Percentiles rank a stretch among this genome's conserved stretches.
Evolutionary conservation across 2,329 filamentous ascomycete genomes (phyloP).

Genomic region (Aspergillus fumigatus): DNA sequence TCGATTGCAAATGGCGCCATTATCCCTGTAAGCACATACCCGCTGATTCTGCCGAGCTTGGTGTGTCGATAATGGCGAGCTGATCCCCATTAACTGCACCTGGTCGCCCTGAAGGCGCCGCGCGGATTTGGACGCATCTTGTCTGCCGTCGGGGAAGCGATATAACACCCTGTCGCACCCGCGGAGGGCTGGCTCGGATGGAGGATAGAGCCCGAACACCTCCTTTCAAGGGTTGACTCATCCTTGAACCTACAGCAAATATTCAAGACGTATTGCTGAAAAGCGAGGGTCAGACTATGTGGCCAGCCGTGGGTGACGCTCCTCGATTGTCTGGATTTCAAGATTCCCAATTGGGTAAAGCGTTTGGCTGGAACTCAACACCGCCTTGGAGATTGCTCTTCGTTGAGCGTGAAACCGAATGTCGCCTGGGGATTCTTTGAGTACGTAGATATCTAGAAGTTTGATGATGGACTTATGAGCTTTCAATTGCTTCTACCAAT

Average conservation of each 20-base stretch:
- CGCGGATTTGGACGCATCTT: conserved; percentile 42
- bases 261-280: conserved; percentile 5
- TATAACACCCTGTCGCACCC: conserved; percentile 16
- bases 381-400: not conserved
- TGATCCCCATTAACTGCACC: conserved; percentile 33
- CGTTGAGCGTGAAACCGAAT: not conserved
- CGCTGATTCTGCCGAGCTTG: conserved; percentile 38
- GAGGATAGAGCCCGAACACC: conserved; percentile 31
- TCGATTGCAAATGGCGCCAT: not conserved
- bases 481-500: not conserved
- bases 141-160: conserved; percentile 23
- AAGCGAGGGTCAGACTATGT: conserved; percentile 2
- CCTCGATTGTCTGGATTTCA: conserved; percentile 11
- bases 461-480: not conserved
- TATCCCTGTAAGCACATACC: conserved; percentile 25
- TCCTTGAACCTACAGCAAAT: conserved; percentile 21
- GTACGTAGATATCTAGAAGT: not conserved
- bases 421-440: not conserved
- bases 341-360: conserved; percentile 18
- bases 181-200: conserved; percentile 27
- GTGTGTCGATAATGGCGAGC: conserved; percentile 34
- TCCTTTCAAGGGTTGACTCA: conserved; percentile 34
- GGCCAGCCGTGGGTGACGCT: conserved; percentile 7
- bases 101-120: conserved; percentile 37
- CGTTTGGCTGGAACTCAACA: conserved; percentile 9